Conservation (phyloP, 2,329 filamentous ascomycete species). For the Exophiala bonariae region DNA sequence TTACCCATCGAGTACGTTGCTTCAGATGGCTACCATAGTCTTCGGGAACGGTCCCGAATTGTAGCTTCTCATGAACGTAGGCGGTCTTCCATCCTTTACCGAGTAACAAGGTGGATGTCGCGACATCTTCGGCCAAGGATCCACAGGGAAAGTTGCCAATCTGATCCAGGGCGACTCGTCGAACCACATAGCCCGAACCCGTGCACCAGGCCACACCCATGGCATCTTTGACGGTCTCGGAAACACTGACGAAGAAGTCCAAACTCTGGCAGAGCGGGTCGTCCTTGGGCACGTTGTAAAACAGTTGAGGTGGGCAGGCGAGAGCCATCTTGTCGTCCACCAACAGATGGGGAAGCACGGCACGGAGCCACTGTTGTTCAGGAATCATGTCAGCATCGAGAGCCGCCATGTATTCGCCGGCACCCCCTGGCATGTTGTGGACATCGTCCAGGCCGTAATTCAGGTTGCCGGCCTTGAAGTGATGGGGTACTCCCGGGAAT, state of each 20-base stretch:
- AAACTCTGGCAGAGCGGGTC: constrained; percentile 34
- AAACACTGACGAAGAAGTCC: constrained; percentile 30
- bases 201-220: constrained; percentile 34
- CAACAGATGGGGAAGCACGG: constrained; percentile 30
- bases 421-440: constrained; percentile 53
- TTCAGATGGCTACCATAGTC: constrained; percentile 39
- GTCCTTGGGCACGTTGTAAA: constrained; percentile 31
- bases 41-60: constrained; percentile 36
- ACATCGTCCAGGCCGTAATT: constrained; percentile 59
- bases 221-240: constrained; percentile 32
- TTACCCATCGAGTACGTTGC: constrained; percentile 39
- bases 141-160: constrained; percentile 35
- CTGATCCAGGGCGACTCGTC: constrained; percentile 30
- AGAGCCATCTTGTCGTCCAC: constrained; percentile 30
- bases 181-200: constrained; percentile 33
- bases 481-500: constrained; percentile 33
- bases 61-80: constrained; percentile 31
- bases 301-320: constrained; percentile 39
- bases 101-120: constrained; percentile 30
- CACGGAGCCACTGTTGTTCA: constrained; percentile 32
- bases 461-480: constrained; percentile 33
- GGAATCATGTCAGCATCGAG: constrained; percentile 38
- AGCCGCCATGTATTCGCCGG: constrained; percentile 51
- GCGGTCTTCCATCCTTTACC: constrained; percentile 33
- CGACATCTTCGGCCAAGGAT: constrained; percentile 34